A percentile compares a stretch with the other conserved stretches of the same genome.
These are phyloP conservation scores for Entomortierella beljakovae DNA, from an alignment of 192 early-diverging fungal species.

Conservation along the genomic window DNA sequence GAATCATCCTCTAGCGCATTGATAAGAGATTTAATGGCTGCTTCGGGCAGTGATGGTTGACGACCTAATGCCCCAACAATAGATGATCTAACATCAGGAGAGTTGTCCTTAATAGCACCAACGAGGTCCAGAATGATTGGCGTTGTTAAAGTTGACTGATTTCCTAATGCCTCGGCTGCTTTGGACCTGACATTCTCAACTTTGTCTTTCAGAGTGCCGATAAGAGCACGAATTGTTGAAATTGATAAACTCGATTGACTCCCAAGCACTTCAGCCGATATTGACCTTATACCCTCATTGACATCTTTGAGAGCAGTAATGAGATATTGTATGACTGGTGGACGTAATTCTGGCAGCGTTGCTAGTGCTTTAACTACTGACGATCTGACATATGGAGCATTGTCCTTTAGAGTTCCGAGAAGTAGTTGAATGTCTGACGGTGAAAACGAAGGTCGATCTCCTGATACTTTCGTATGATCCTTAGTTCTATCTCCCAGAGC, in stretches of 20 bases:
- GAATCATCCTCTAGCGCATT: conserved; percentile 5
- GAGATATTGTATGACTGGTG: no score
- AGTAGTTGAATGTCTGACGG: conserved; percentile 8
- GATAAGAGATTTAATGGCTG: conserved; percentile 12
- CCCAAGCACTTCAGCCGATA: neutral
- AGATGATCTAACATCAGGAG: neutral
- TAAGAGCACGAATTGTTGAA: conserved; percentile 10
- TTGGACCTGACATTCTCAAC: neutral
- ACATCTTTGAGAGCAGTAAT: no score
- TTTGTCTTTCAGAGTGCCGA: conserved; percentile 15
- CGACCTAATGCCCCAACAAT: neutral
- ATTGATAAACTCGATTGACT: conserved; percentile 13
- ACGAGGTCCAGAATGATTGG: conserved; percentile 7
- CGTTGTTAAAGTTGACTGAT: conserved; percentile 15
- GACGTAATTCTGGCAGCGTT: no score
- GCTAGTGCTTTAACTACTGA: no score
- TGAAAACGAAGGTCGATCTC: conserved; percentile 11
- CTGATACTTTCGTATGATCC: neutral
- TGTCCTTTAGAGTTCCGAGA: no score
- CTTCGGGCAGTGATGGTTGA: neutral
- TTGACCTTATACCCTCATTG: no score
- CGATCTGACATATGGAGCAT: no score
- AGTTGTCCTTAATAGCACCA: conserved; percentile 5
- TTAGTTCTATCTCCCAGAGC: neutral
- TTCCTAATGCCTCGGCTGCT: conserved; percentile 1